phyloP scores from a whole-genome alignment of 2,329 filamentous ascomycete species.

The Sarocladium kiliense region DNA sequence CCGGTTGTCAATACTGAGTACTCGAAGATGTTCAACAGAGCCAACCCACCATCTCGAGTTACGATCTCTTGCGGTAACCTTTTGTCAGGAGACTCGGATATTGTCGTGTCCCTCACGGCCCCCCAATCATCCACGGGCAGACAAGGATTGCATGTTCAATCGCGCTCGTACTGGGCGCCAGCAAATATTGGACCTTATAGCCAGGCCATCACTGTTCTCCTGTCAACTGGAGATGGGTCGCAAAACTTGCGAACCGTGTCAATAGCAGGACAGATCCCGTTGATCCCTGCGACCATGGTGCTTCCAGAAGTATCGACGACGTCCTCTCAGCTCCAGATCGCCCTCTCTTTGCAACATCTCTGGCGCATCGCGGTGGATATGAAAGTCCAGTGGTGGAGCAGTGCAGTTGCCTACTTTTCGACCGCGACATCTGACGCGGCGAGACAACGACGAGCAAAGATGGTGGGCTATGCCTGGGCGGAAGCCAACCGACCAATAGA shows the following conservation, averaged over 20 bases:
- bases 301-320: slow-evolving; percentile 36
- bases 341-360: slow-evolving; percentile 80
- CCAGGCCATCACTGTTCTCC: slow-evolving; percentile 64
- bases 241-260: slow-evolving; percentile 42
- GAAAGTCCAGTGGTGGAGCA: slow-evolving; percentile 69
- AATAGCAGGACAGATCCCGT: slow-evolving; percentile 86
- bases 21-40: slow-evolving; percentile 63
- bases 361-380: slow-evolving; percentile 74
- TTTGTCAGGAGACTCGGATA: slow-evolving; percentile 55
- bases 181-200: slow-evolving; percentile 98
- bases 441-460: slow-evolving; percentile 29
- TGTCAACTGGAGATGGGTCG: slow-evolving; percentile 15
- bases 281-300: slow-evolving; percentile 75
- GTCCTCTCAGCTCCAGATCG: slow-evolving; percentile 52
- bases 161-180: slow-evolving; percentile 92
- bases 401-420: slow-evolving; percentile 70
- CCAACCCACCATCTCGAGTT: slow-evolving; percentile 81
- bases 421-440: slow-evolving; percentile 18
- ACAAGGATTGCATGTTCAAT: slow-evolving; percentile 80
- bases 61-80: slow-evolving; percentile 71
- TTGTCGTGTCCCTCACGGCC: slow-evolving; percentile 52
- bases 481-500: slow-evolving; percentile 31
- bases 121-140: slow-evolving; percentile 28
- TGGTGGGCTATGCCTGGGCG: slow-evolving; percentile 45
- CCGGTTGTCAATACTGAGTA: slow-evolving; percentile 70